Conservation (phyloP, 108 stramenopile species). For the Nitzschia sp. region DNA sequence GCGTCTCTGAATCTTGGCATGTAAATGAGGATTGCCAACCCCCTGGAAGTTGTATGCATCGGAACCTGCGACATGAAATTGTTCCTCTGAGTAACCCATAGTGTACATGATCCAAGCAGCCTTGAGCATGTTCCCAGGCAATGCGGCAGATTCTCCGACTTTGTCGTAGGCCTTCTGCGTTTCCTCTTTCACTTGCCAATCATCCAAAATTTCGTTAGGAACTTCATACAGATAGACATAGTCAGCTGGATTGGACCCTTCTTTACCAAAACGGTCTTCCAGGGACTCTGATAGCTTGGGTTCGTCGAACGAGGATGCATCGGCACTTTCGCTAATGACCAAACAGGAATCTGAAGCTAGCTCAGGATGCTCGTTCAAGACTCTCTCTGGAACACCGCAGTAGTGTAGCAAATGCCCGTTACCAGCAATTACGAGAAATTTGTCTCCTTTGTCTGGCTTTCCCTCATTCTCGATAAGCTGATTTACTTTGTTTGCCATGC, state of each 20-base stretch:
- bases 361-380: conserved; percentile 35
- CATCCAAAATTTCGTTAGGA: conserved; percentile 23
- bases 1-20: conserved; percentile 62
- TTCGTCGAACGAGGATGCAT: conserved; percentile 8
- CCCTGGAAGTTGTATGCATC: conserved; percentile 83
- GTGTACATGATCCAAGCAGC: conserved; percentile 68
- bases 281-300: not conserved
- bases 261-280: conserved; percentile 11
- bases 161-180: conserved; percentile 64
- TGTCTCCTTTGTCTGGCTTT: not conserved
- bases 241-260: conserved; percentile 37
- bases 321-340: conserved; percentile 26
- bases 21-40: conserved; percentile 70
- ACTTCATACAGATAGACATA: conserved; percentile 38
- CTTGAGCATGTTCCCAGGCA: conserved; percentile 55
- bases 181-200: conserved; percentile 50
- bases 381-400: conserved; percentile 50
- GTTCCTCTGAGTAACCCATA: conserved; percentile 60
- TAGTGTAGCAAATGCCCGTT: conserved; percentile 46
- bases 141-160: conserved; percentile 63
- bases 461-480: conserved; percentile 12
- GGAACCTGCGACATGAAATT: conserved; percentile 52
- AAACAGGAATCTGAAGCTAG: conserved; percentile 30
- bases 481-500: conserved; percentile 63
- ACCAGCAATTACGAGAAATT: conserved; percentile 46